Evolutionary conservation across 345 rosid genomes (phyloP).

Genomic region (Salix caprea): DNA sequence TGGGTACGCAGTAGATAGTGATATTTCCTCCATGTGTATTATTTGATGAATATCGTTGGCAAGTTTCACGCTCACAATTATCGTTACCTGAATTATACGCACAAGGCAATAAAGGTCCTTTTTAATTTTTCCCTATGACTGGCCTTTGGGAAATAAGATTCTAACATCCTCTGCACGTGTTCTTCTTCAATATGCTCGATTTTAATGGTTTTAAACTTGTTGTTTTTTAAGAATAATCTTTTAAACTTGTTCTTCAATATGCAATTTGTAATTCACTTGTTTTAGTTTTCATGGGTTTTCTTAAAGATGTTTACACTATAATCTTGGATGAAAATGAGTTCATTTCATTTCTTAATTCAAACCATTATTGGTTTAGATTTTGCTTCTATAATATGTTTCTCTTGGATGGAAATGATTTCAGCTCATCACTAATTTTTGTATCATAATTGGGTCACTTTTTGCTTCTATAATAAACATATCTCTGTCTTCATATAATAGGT

Average conservation of each 20-base stretch:
- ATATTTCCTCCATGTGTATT: neutral
- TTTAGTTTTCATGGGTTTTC: neutral
- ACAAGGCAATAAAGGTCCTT: neutral
- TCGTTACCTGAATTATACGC: neutral
- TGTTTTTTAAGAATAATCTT: neutral
- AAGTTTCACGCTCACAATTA: neutral
- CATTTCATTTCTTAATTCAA: neutral
- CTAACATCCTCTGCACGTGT: neutral
- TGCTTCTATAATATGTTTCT: neutral
- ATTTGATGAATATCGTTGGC: neutral
- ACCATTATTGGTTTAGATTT: neutral
- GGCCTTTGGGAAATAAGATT: neutral
- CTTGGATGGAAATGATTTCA: neutral
- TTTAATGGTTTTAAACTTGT: neutral
- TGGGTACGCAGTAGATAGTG: neutral
- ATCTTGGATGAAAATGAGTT: slow-evolving; percentile 2
- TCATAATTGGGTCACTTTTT: neutral
- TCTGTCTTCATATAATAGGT: slow-evolving; percentile 15
- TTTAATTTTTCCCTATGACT: neutral
- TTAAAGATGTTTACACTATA: neutral
- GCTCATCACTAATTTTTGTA: neutral
- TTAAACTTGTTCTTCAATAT: too few relatives aligned
- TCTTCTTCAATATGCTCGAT: neutral
- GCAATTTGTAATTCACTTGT: neutral
- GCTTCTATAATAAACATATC: neutral